phyloP scores from a whole-genome alignment of 1,284 basidiomycete species.

The Schizopora paradoxa region DNA sequence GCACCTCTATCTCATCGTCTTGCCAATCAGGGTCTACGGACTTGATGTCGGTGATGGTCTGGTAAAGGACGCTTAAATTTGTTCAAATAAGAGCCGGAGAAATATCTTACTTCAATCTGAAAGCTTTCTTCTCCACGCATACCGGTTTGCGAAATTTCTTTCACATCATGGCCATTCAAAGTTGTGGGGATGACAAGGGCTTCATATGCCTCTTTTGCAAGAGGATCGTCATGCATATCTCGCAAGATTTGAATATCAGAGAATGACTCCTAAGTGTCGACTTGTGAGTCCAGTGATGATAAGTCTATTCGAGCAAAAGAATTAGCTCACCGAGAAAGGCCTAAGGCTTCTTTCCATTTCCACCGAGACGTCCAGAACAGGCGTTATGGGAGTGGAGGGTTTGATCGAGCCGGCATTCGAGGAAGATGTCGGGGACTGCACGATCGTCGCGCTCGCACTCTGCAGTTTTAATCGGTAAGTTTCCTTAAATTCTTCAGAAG shows the following conservation, averaged over 20 bases:
- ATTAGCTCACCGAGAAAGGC: constrained; percentile 11
- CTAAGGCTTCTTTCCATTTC: constrained; percentile 9
- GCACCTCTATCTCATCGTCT: constrained; percentile 29
- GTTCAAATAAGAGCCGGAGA: neutral
- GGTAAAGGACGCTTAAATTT: neutral
- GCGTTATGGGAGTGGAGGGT: constrained; percentile 10
- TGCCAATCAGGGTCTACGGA: constrained; percentile 27
- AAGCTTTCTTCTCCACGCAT: constrained; percentile 12
- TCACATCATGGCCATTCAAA: no score
- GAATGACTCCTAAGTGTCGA: constrained; percentile 3
- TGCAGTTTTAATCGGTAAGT: neutral
- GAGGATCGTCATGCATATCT: no score
- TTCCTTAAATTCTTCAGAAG: no score
- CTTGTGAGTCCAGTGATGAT: neutral
- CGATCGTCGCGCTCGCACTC: constrained; percentile 15
- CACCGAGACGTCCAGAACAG: constrained; percentile 6
- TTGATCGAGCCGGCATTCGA: neutral
- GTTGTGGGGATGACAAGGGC: no score
- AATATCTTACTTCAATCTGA: constrained; percentile 9
- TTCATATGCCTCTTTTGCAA: no score
- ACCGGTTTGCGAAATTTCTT: neutral
- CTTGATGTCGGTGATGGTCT: constrained; percentile 18
- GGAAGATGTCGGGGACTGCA: constrained; percentile 14
- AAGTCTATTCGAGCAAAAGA: neutral
- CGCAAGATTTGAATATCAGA: no score